A percentile compares a stretch with the other conserved stretches of the same genome.
phyloP scores from a whole-genome alignment of 2,329 filamentous ascomycete genomes.

The Arthrobotrys sinensis region DNA sequence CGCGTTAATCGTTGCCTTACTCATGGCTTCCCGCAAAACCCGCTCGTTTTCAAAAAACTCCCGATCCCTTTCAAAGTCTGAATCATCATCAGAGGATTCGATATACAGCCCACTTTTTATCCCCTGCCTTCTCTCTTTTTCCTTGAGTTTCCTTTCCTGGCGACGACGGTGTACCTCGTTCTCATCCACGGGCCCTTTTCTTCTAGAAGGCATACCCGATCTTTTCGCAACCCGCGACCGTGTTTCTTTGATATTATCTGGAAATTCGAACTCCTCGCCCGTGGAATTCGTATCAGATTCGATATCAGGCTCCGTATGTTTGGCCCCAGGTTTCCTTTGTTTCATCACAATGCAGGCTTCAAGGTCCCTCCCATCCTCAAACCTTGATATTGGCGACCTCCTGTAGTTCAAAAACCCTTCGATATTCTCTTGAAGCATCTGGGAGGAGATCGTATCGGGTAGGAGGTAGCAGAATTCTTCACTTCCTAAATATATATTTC shows the following conservation, averaged over 20 bases:
- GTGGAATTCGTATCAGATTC: background rate
- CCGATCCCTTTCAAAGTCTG: constrained; percentile 65
- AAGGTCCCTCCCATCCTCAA: constrained; percentile 65
- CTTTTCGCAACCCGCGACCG: background rate
- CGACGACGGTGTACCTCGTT: constrained; percentile 68
- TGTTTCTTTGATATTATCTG: constrained; percentile 35
- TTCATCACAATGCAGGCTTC: constrained; percentile 1
- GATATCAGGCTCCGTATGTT: constrained; percentile 63
- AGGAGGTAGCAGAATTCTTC: constrained; percentile 29
- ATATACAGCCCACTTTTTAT: constrained; percentile 90
- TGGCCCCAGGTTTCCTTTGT: constrained; percentile 66
- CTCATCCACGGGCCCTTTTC: constrained; percentile 18
- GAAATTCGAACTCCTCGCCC: constrained; percentile 24
- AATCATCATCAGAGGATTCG: constrained; percentile 87
- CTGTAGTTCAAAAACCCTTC: constrained; percentile 33
- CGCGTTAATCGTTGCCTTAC: constrained; percentile 26
- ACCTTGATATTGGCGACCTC: constrained; percentile 65
- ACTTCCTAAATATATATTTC: constrained; percentile 7
- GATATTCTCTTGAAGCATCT: constrained; percentile 67
- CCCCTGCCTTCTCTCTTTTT: constrained; percentile 81
- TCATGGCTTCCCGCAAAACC: constrained; percentile 35
- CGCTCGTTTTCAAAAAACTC: constrained; percentile 62
- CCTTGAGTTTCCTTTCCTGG: constrained; percentile 75
- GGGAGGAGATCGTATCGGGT: background rate
- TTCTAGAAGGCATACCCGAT: background rate